Percentiles rank a stretch among this genome's conserved stretches.
Evolutionary conservation across 345 rosid genomes (phyloP).

Genomic region (Eucalyptus globulus): DNA sequence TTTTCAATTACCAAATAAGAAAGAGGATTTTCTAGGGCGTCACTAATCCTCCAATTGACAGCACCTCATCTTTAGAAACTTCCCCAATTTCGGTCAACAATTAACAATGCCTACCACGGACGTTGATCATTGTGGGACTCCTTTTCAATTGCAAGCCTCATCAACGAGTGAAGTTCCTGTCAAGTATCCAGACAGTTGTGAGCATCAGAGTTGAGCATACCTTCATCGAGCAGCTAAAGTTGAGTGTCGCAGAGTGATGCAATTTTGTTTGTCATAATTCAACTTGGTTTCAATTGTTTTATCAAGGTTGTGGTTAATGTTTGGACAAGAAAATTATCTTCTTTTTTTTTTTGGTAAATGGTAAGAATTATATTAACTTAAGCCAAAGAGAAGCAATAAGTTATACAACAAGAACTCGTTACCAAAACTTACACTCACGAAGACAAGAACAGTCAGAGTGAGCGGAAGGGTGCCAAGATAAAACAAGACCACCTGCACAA

Average conservation of each 20-base stretch:
- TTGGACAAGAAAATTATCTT: too few relatives aligned
- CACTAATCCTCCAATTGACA: not conserved
- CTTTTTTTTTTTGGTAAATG: too few relatives aligned
- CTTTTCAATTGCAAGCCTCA: not conserved
- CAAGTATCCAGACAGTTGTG: not conserved
- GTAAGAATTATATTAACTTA: too few relatives aligned
- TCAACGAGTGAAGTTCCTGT: not conserved
- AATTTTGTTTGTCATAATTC: not conserved
- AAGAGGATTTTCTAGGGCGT: not conserved
- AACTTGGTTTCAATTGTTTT: not conserved
- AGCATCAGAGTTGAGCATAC: not conserved
- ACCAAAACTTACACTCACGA: too few relatives aligned
- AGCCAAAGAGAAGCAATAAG: too few relatives aligned
- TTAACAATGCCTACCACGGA: not conserved
- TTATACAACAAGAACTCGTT: too few relatives aligned
- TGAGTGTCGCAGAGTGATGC: not conserved
- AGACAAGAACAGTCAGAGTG: too few relatives aligned
- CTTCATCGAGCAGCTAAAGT: not conserved
- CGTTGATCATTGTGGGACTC: not conserved
- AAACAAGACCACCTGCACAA: too few relatives aligned
- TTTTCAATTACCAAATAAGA: not conserved
- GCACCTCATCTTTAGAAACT: not conserved
- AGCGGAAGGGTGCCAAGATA: too few relatives aligned
- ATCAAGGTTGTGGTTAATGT: not conserved
- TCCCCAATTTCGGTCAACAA: not conserved